Percentiles rank a stretch among this genome's conserved stretches.
These are phyloP conservation scores for Penicillium atrosanguineum DNA, from an alignment of 495 filamentous ascomycete genomes.

Conservation along the genomic window DNA sequence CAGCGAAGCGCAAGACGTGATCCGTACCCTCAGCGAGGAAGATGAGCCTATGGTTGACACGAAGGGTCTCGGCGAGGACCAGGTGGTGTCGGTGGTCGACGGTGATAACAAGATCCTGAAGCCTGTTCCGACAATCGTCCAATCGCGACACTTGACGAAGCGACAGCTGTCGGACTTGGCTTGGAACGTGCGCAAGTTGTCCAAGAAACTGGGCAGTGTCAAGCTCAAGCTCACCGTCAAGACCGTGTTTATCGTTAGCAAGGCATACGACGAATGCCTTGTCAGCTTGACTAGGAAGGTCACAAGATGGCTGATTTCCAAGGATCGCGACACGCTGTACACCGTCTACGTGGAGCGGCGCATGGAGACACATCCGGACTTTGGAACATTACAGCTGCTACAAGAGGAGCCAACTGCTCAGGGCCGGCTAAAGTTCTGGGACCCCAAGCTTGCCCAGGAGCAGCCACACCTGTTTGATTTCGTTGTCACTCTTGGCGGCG, in stretches of 20 bases:
- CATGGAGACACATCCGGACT: slow-evolving; percentile 64
- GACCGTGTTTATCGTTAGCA: slow-evolving; percentile 85
- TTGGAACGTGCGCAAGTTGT: slow-evolving; percentile 86
- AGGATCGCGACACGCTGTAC: slow-evolving; percentile 64
- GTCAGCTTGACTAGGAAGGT: slow-evolving; percentile 75
- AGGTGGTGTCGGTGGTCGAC: slow-evolving; percentile 18
- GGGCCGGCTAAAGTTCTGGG: slow-evolving; percentile 77
- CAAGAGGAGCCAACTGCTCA: slow-evolving; percentile 52
- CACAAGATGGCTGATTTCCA: slow-evolving; percentile 80
- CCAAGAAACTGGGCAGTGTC: slow-evolving; percentile 77
- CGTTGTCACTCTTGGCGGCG: slow-evolving; percentile 89
- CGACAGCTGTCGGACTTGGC: slow-evolving; percentile 94
- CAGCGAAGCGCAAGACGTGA: slow-evolving; percentile 32
- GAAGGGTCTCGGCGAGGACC: slow-evolving; percentile 15
- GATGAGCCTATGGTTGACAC: slow-evolving; percentile 16
- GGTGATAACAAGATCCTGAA: slow-evolving; percentile 21
- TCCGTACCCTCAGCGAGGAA: slow-evolving; percentile 21
- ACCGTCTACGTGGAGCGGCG: slow-evolving; percentile 78
- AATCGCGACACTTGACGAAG: slow-evolving; percentile 79
- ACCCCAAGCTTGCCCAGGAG: slow-evolving; percentile 67
- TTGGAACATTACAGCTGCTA: slow-evolving; percentile 64
- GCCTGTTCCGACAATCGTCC: slow-evolving; percentile 32
- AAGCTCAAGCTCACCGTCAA: slow-evolving; percentile 75
- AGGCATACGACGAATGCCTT: slow-evolving; percentile 80
- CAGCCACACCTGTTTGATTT: slow-evolving; percentile 91